A percentile compares a stretch with the other conserved stretches of the same genome.
Conservation (phyloP, 1,139 yeast genomes). For the Starmera stellimalicola region DNA sequence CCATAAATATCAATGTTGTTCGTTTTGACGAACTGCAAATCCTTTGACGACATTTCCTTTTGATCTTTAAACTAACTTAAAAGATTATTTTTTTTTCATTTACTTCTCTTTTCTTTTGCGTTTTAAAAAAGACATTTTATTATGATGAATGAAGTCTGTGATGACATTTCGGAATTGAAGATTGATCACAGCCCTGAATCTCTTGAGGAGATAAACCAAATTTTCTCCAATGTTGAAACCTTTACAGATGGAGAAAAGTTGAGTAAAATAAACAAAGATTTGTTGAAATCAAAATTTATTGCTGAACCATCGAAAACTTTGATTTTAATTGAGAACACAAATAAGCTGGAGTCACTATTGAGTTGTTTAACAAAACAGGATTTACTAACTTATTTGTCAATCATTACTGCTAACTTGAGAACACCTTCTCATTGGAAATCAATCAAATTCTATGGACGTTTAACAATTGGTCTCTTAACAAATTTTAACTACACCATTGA, state of each 20-base stretch:
- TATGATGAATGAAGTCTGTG: not conserved
- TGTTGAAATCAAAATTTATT: not conserved
- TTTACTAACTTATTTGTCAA: not conserved
- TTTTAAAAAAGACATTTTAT: not conserved
- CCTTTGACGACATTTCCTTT: constrained; percentile 10
- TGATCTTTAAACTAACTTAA: not conserved
- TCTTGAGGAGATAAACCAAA: too few species aligned
- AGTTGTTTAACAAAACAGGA: not conserved
- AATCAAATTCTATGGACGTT: not conserved
- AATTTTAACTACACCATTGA: not conserved
- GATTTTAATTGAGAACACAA: not conserved
- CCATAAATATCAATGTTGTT: constrained; percentile 38
- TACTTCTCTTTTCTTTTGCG: not conserved
- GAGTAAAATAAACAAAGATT: not conserved
- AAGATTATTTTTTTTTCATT: not conserved
- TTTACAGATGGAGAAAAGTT: too few species aligned
- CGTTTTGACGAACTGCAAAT: constrained; percentile 10
- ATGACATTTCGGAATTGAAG: not conserved
- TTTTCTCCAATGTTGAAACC: too few species aligned
- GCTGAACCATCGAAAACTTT: not conserved
- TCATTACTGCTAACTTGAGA: not conserved
- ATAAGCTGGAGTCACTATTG: not conserved
- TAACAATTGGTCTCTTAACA: not conserved
- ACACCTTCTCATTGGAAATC: not conserved
- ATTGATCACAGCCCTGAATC: too few species aligned